Evolutionary conservation across 2,329 filamentous ascomycete species (phyloP).

Genomic region (Talaromyces marneffei): DNA sequence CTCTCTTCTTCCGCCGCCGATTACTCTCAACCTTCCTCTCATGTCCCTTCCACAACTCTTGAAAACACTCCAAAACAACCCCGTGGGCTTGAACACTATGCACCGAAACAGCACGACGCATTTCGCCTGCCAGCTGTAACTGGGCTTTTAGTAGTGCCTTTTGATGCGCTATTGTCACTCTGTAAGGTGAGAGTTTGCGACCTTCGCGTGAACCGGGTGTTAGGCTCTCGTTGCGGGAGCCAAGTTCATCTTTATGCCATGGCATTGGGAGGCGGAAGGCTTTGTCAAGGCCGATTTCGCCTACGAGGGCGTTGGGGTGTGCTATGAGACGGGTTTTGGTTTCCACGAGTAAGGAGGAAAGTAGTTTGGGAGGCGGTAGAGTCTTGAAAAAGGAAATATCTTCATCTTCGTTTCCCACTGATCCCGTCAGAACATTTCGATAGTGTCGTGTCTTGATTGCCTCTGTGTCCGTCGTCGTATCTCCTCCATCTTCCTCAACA

Average conservation of each 20-base stretch:
- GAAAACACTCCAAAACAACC: slow-evolving; percentile 50
- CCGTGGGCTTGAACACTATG: slow-evolving; percentile 62
- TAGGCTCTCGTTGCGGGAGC: slow-evolving; percentile 32
- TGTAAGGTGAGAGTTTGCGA: slow-evolving; percentile 51
- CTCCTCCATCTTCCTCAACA: slow-evolving; percentile 31
- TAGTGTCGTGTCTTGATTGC: slow-evolving; percentile 46
- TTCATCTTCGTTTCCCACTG: slow-evolving; percentile 29
- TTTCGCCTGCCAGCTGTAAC: slow-evolving; percentile 53
- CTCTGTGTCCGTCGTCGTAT: slow-evolving; percentile 17
- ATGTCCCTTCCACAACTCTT: slow-evolving; percentile 53
- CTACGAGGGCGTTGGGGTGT: slow-evolving; percentile 53
- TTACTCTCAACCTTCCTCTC: slow-evolving; percentile 31
- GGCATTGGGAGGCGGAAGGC: slow-evolving; percentile 55
- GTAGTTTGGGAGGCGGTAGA: slow-evolving; percentile 50
- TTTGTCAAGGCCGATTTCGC: slow-evolving; percentile 59
- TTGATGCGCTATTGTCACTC: slow-evolving; percentile 54
- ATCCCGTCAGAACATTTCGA: slow-evolving; percentile 47
- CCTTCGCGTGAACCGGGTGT: slow-evolving; percentile 59
- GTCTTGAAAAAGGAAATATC: slow-evolving; percentile 44
- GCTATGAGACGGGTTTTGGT: slow-evolving; percentile 44
- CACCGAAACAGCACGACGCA: slow-evolving; percentile 53
- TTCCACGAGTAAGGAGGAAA: slow-evolving; percentile 48
- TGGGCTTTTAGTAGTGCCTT: slow-evolving; percentile 53
- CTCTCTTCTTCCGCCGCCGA: slow-evolving; percentile 37
- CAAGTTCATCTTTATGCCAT: slow-evolving; percentile 35